Percentiles rank a stretch among this genome's conserved stretches.
Evolutionary conservation across 1,284 basidiomycete species (phyloP).

Genomic region (Pterulicium gracile): DNA sequence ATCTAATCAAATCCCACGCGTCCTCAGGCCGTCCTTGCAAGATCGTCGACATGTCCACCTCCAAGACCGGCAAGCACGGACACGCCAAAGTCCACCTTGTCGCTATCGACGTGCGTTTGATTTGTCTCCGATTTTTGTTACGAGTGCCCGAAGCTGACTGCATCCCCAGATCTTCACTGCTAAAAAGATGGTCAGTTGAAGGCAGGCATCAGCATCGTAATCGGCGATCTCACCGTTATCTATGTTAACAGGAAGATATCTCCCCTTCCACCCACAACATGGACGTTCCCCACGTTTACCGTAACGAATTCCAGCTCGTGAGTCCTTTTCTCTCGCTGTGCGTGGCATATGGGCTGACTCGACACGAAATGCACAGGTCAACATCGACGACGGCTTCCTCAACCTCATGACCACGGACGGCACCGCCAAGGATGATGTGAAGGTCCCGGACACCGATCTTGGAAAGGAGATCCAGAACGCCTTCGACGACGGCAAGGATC

Average conservation of each 20-base stretch:
- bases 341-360: slow-evolving; percentile 9
- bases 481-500: slow-evolving; percentile 86
- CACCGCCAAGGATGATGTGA: slow-evolving; percentile 88
- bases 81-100: slow-evolving; percentile 99
- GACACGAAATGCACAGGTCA: slow-evolving; percentile 36
- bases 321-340: slow-evolving; percentile 15
- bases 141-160: slow-evolving; percentile 8
- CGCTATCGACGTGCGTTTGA: slow-evolving; percentile 79
- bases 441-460: slow-evolving; percentile 80
- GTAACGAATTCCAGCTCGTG: slow-evolving; percentile 90
- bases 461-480: slow-evolving; percentile 65
- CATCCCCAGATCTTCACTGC: slow-evolving; percentile 79
- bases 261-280: slow-evolving; percentile 98
- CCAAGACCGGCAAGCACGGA: slow-evolving; percentile 98
- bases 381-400: slow-evolving; percentile 87
- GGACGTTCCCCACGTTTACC: slow-evolving; percentile 93
- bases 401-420: slow-evolving; percentile 91
- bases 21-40: slow-evolving; percentile 86
- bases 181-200: slow-evolving; percentile 72
- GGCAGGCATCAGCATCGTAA: slow-evolving; percentile 7
- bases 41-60: slow-evolving; percentile 99
- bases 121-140: slow-evolving; percentile 6
- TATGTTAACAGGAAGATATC: slow-evolving; percentile 78
- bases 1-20: slow-evolving; percentile 8
- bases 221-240: background rate